Base-by-base conservation (phyloP, 225 moss, liverwort and hornwort genomes). In the Lunularia cruciata region DNA sequence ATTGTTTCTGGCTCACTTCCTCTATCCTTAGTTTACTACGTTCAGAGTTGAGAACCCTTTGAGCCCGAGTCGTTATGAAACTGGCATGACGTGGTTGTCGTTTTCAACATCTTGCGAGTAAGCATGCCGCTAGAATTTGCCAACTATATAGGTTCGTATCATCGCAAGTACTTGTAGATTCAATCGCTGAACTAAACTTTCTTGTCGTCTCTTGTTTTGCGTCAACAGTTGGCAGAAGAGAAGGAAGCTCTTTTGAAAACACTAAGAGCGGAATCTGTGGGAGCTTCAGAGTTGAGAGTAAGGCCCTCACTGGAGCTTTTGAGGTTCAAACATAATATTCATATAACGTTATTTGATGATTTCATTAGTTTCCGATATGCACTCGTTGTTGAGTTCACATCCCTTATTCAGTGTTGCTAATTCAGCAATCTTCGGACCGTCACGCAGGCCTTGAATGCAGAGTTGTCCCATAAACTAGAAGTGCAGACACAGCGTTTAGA, bases 401-500 rank as follows among this genome's bases (percentile, higher is more conserved):
- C 45, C 16, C 45, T 12, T 25, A 8, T 19, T 51, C 39, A 37
- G 23, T 30, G 27, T 8, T 0, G 64, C 42, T 59, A 5, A 59
- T 59, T n/a, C 35, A 5, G 3, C 13, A 28, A 18, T 31, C 30
- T 31, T 46, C 26, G 47, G 46, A n/a, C 31, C 12, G 18, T 23
- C 25, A 26, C 33, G 34, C 71, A 82, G 81, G 75, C 77, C 57
- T 78, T 86, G 30, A 98, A 98, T 70, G 72, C 88, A 45, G 98
- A 98, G 77, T 73, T 98, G 60, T 88, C 89, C 47, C 87, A 85
- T 71, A 98, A 98, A 78, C 77, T 98, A 75, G 98, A 91, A 81
- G 72, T 84, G 47, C 91, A 93, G 71, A 98, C 98, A 28, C 98
- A 98, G 78, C 93, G 89, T 67, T 75, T 98, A 69, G 93, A 99